Conservation (phyloP, 495 filamentous ascomycete genomes). For the Talaromyces thailandensis region DNA sequence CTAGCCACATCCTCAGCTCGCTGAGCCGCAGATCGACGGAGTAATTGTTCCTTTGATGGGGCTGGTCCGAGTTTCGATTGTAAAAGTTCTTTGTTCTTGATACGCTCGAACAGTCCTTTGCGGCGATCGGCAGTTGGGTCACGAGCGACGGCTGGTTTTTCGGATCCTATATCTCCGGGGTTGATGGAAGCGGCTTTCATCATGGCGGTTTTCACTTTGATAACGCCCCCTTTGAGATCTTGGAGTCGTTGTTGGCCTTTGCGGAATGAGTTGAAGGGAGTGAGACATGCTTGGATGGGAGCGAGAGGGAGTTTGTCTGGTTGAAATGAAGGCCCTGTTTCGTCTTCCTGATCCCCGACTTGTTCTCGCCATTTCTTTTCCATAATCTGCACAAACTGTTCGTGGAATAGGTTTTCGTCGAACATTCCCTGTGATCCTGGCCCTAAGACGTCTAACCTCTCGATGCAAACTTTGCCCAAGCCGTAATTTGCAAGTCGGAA, state of each 20-base stretch:
- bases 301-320: constrained; percentile 25
- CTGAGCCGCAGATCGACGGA: constrained; percentile 29
- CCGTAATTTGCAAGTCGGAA: constrained; percentile 35
- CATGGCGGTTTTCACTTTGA: constrained; percentile 31
- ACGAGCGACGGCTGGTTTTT: constrained; percentile 11
- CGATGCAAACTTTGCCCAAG: constrained; percentile 31
- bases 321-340: constrained; percentile 13
- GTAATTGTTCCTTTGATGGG: constrained; percentile 31
- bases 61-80: constrained; percentile 36
- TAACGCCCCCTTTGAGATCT: constrained; percentile 33
- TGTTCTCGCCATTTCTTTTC: constrained; percentile 23
- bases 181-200: constrained; percentile 9
- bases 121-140: constrained; percentile 27
- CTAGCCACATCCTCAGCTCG: constrained; percentile 33
- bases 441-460: constrained; percentile 9
- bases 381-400: constrained; percentile 27
- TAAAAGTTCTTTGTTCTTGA: constrained; percentile 34
- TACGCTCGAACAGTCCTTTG: constrained; percentile 32
- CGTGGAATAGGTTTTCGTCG: constrained; percentile 25
- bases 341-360: constrained; percentile 18
- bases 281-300: constrained; percentile 31
- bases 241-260: constrained; percentile 40
- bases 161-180: constrained; percentile 1
- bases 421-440: constrained; percentile 2
- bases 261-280: constrained; percentile 31